Percentiles rank a stretch among this genome's conserved stretches.
phyloP scores from a whole-genome alignment of 495 filamentous ascomycete genomes.

The Chaetomium fimeti region DNA sequence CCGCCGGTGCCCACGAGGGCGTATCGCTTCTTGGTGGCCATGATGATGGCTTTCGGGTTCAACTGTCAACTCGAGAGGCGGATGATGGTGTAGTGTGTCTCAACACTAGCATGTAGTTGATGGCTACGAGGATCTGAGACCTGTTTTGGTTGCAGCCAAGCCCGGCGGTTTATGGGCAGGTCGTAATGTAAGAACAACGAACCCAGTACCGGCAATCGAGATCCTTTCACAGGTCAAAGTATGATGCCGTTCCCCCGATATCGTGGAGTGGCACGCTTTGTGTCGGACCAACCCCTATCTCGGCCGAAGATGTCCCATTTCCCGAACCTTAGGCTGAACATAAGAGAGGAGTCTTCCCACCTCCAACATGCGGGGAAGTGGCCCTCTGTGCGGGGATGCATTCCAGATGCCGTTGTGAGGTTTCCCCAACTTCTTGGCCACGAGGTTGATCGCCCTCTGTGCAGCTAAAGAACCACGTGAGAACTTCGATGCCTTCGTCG shows the following conservation, averaged over 20 bases:
- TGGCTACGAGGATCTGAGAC: no score
- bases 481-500: background rate
- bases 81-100: background rate
- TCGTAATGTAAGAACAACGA: no score
- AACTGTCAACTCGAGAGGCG: background rate
- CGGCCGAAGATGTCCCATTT: slow-evolving; percentile 21
- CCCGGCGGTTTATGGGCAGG: no score
- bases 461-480: background rate
- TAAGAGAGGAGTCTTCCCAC: background rate
- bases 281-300: slow-evolving; percentile 4
- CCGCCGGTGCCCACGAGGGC: slow-evolving; percentile 48
- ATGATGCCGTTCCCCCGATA: background rate
- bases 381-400: background rate
- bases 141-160: background rate
- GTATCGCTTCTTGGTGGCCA: slow-evolving; percentile 37
- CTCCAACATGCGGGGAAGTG: slow-evolving; percentile 12
- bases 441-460: background rate
- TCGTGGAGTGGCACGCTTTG: background rate
- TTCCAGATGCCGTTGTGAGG: background rate
- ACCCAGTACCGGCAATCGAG: background rate
- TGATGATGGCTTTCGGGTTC: background rate
- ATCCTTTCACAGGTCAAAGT: background rate
- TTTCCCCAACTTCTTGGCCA: background rate
- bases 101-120: background rate
- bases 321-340: slow-evolving; percentile 24